A percentile compares a stretch with the other conserved stretches of the same genome.
Evolutionary conservation across 2,329 filamentous ascomycete genomes (phyloP).

Genomic region (Simplicillium aogashimaense): DNA sequence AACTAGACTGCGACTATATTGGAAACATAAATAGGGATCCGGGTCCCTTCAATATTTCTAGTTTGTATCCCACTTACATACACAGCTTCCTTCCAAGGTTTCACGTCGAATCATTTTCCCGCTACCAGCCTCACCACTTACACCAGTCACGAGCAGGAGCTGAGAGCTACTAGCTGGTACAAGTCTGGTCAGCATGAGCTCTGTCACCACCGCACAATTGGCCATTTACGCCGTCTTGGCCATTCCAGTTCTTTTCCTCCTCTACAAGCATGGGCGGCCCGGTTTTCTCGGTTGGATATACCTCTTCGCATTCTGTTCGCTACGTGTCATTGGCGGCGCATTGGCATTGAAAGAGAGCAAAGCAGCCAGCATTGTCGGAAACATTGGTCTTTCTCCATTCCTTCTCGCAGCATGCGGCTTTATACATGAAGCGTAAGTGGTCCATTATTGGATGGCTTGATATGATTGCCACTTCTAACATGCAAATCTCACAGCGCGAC

Average conservation of each 20-base stretch:
- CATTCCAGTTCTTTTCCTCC: slow-evolving; percentile 18
- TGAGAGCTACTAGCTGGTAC: no score
- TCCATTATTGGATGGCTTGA: not conserved
- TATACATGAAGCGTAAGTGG: slow-evolving; percentile 23
- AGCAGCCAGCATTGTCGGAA: slow-evolving; percentile 22
- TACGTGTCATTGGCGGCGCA: slow-evolving; percentile 23
- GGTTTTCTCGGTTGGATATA: slow-evolving; percentile 29
- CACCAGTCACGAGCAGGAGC: no score
- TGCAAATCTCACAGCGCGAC: not conserved
- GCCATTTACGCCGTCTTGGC: slow-evolving; percentile 23
- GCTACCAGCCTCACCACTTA: no score
- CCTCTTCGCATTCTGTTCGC: slow-evolving; percentile 23
- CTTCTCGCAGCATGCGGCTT: slow-evolving; percentile 19
- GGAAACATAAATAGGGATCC: no score
- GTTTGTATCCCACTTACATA: no score
- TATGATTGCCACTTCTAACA: not conserved
- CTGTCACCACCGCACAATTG: slow-evolving; percentile 16
- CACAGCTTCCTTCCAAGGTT: no score
- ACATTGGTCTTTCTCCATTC: slow-evolving; percentile 27
- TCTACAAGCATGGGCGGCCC: slow-evolving; percentile 20
- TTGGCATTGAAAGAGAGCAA: slow-evolving; percentile 16
- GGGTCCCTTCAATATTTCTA: not conserved
- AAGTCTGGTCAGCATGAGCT: slow-evolving; percentile 3
- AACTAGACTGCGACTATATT: no score
- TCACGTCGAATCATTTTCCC: no score